Evolutionary conservation across 768 basidiomycete genomes (phyloP).

Genomic region (Pleurotus tuoliensis): DNA sequence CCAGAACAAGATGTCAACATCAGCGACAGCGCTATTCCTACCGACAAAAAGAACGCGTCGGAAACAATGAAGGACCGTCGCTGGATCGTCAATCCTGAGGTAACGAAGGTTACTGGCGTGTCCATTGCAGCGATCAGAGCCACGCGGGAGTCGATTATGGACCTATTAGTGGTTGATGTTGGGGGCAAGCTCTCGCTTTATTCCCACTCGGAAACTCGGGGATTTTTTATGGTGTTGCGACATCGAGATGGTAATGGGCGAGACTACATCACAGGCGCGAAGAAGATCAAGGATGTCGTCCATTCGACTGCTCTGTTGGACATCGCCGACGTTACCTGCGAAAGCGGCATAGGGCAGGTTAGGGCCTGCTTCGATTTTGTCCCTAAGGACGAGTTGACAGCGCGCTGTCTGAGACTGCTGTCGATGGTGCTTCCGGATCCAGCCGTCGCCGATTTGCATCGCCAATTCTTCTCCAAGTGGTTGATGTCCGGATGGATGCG

Average conservation of each 20-base stretch:
- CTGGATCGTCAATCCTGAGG: no score
- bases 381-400: slow-evolving; percentile 53
- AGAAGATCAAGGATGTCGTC: slow-evolving; percentile 33
- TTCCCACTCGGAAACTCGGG: slow-evolving; percentile 37
- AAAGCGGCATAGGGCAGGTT: slow-evolving; percentile 13
- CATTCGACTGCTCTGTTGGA: slow-evolving; percentile 49
- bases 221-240: no score
- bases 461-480: slow-evolving; percentile 57
- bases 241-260: no score
- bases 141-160: slow-evolving; percentile 60
- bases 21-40: no score
- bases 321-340: slow-evolving; percentile 49
- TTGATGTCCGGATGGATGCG: not conserved
- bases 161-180: slow-evolving; percentile 64
- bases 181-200: slow-evolving; percentile 51
- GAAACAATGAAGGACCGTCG: no score
- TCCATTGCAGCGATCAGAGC: slow-evolving; percentile 57
- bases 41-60: no score
- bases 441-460: slow-evolving; percentile 52
- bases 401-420: slow-evolving; percentile 57
- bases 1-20: no score
- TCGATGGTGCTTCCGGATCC: slow-evolving; percentile 57
- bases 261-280: slow-evolving; percentile 15
- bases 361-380: slow-evolving; percentile 51
- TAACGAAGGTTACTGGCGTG: slow-evolving; percentile 30